These are phyloP conservation scores for Xerocomus brunneocitrinus DNA, from an alignment of 768 basidiomycete genomes.

Conservation along the genomic window DNA sequence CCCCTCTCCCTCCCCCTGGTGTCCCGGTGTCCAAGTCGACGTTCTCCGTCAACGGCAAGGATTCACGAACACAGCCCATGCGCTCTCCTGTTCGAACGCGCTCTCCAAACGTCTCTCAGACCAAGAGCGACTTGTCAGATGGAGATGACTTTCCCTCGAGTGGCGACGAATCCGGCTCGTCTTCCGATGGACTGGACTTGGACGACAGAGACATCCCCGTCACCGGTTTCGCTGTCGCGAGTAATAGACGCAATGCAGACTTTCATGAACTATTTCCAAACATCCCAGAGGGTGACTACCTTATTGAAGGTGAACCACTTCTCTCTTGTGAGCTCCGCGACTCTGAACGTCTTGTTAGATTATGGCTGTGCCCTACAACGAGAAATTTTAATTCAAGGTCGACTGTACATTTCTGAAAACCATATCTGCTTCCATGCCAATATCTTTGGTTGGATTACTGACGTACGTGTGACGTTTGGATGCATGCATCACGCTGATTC, in stretches of 20 bases:
- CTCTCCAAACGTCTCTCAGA: slow-evolving; percentile 18
- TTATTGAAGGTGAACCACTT: slow-evolving; percentile 81
- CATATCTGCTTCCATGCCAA: slow-evolving; percentile 99
- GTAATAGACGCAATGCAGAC: slow-evolving; percentile 88
- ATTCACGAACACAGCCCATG: background rate
- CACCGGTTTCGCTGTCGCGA: slow-evolving; percentile 96
- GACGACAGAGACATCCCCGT: slow-evolving; percentile 74
- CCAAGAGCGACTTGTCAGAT: slow-evolving; percentile 27
- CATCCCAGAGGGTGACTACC: slow-evolving; percentile 92
- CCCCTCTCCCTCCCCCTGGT: slow-evolving; percentile 12
- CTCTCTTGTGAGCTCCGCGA: background rate
- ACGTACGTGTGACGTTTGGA: slow-evolving; percentile 51
- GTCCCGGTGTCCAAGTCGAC: slow-evolving; percentile 16
- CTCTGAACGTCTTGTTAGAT: slow-evolving; percentile 45
- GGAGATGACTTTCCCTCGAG: slow-evolving; percentile 24
- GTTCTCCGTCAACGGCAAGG: slow-evolving; percentile 12
- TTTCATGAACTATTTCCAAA: slow-evolving; percentile 91
- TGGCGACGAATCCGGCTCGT: slow-evolving; percentile 30
- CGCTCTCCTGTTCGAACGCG: slow-evolving; percentile 10
- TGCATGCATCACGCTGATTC: slow-evolving; percentile 6
- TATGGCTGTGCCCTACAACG: slow-evolving; percentile 97
- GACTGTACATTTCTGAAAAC: slow-evolving; percentile 96
- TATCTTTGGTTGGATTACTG: slow-evolving; percentile 98
- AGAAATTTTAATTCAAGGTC: slow-evolving; percentile 94
- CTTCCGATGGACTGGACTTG: slow-evolving; percentile 32